A percentile compares a stretch with the other conserved stretches of the same genome.
phyloP scores from a whole-genome alignment of 352 stramenopile genomes.

The Hyaloperonospora arabidopsidis region DNA sequence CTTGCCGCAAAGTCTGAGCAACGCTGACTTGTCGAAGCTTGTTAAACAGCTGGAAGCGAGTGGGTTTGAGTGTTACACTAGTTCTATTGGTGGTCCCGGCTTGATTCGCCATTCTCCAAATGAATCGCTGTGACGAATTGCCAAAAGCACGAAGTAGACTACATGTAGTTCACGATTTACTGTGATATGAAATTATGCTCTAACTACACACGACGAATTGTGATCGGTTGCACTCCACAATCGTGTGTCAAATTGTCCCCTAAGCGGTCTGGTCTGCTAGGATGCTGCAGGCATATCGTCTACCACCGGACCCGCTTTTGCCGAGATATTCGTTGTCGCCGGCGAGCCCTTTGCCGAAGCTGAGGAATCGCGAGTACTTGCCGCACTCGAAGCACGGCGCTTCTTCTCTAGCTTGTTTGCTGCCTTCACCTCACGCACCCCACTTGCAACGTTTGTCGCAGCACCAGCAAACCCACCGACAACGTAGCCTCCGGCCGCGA shows the following conservation, averaged over 20 bases:
- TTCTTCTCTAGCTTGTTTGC: constrained; percentile 69
- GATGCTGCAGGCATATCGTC: constrained; percentile 9
- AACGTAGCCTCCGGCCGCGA: constrained; percentile 68
- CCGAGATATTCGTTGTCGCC: constrained; percentile 10
- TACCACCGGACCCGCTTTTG: constrained; percentile 20
- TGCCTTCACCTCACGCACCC: constrained; percentile 73
- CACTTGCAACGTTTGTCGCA: constrained; percentile 73
- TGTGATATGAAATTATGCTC: constrained; percentile 21
- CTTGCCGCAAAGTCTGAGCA: constrained; percentile 38
- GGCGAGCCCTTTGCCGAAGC: constrained; percentile 25
- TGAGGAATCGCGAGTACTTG: constrained; percentile 26
- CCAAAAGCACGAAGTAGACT: neutral
- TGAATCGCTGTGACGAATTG: neutral
- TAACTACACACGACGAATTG: constrained; percentile 22
- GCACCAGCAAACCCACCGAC: constrained; percentile 78
- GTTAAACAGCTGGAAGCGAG: constrained; percentile 39
- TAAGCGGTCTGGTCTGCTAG: constrained; percentile 29
- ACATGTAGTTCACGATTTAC: no score
- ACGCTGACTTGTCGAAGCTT: constrained; percentile 35
- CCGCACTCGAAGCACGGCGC: constrained; percentile 32
- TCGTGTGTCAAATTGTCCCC: constrained; percentile 10
- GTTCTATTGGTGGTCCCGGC: constrained; percentile 45
- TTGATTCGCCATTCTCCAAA: constrained; percentile 16
- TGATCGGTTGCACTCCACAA: neutral
- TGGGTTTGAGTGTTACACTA: constrained; percentile 52